phyloP scores from a whole-genome alignment of 352 stramenopile genomes.

The Phytophthora rubi region DNA sequence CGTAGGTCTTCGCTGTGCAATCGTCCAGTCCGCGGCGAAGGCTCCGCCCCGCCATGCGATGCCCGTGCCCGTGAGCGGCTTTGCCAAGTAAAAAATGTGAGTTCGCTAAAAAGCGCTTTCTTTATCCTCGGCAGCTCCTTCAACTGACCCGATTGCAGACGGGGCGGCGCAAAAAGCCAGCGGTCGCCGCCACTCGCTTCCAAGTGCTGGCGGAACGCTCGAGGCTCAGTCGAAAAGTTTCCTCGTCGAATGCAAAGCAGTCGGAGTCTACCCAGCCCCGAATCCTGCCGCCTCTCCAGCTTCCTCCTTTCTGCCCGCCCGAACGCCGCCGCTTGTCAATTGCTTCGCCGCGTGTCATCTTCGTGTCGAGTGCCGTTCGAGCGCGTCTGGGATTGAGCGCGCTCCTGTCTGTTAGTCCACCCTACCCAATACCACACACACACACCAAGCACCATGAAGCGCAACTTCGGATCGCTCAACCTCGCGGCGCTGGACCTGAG shows the following conservation, averaged over 20 bases:
- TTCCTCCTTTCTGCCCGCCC: background rate
- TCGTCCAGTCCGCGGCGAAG: slow-evolving; percentile 2
- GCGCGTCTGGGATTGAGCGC: slow-evolving; percentile 30
- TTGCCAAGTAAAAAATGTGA: slow-evolving; percentile 6
- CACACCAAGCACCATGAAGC: slow-evolving; percentile 41
- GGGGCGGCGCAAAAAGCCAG: slow-evolving; percentile 25
- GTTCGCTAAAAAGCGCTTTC: slow-evolving; percentile 25
- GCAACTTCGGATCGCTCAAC: slow-evolving; percentile 64
- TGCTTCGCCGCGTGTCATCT: slow-evolving; percentile 16
- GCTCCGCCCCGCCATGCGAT: slow-evolving; percentile 21
- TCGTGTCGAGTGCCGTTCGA: slow-evolving; percentile 25
- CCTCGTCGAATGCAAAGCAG: slow-evolving; percentile 44
- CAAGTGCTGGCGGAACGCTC: background rate
- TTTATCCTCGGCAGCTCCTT: slow-evolving; percentile 22
- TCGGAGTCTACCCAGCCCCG: slow-evolving; percentile 12
- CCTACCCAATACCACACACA: slow-evolving; percentile 5
- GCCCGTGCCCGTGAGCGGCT: background rate
- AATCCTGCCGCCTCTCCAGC: slow-evolving; percentile 6
- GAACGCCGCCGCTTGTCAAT: slow-evolving; percentile 11
- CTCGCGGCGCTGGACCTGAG: slow-evolving; percentile 54
- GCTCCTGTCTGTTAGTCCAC: slow-evolving; percentile 7
- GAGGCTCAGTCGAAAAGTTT: slow-evolving; percentile 41
- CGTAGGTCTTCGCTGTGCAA: background rate
- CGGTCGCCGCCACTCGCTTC: slow-evolving; percentile 24
- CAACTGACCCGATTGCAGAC: slow-evolving; percentile 21